Conservation (phyloP, 2,329 filamentous ascomycete genomes). For the Aurifilum marmelostoma region DNA sequence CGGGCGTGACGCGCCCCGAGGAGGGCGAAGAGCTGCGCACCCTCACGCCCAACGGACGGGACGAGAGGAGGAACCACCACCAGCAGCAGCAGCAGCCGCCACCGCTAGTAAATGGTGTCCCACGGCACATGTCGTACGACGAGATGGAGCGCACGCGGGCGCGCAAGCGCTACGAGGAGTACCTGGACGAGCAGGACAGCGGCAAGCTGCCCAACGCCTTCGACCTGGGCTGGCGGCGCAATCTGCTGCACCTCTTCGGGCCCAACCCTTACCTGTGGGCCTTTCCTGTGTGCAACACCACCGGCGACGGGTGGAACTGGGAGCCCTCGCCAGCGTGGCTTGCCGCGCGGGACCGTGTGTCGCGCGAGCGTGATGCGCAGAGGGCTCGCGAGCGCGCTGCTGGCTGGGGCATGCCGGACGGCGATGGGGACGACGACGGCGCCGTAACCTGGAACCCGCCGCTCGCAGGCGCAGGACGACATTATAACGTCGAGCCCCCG, state of each 20-base stretch:
- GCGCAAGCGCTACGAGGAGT: conserved; percentile 64
- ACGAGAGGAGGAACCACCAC: conserved; percentile 20
- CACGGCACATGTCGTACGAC: conserved; percentile 55
- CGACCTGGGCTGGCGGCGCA: conserved; percentile 81
- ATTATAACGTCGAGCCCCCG: conserved; percentile 36
- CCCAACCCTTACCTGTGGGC: conserved; percentile 73
- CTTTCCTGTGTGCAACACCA: conserved; percentile 81
- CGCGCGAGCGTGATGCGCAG: conserved; percentile 61
- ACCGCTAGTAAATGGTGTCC: conserved; percentile 35
- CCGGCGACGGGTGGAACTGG: conserved; percentile 93
- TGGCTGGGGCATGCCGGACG: conserved; percentile 62
- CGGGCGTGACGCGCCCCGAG: conserved; percentile 78
- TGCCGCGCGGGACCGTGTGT: conserved; percentile 68
- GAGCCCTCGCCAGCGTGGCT: conserved; percentile 82
- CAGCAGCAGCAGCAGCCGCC: neutral
- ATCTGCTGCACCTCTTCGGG: conserved; percentile 82
- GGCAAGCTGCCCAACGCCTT: conserved; percentile 91
- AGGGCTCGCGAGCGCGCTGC: conserved; percentile 65
- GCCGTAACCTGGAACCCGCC: conserved; percentile 35
- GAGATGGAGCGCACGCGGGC: conserved; percentile 60
- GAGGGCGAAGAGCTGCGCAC: conserved; percentile 70
- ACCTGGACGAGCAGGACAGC: conserved; percentile 88
- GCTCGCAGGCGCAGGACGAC: conserved; percentile 35
- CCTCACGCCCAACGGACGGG: conserved; percentile 22
- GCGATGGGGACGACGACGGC: conserved; percentile 32